A percentile compares a stretch with the other conserved stretches of the same genome.
These are phyloP conservation scores for Geotrichum australiense DNA, from an alignment of 1,139 yeast genomes.

Conservation along the genomic window DNA sequence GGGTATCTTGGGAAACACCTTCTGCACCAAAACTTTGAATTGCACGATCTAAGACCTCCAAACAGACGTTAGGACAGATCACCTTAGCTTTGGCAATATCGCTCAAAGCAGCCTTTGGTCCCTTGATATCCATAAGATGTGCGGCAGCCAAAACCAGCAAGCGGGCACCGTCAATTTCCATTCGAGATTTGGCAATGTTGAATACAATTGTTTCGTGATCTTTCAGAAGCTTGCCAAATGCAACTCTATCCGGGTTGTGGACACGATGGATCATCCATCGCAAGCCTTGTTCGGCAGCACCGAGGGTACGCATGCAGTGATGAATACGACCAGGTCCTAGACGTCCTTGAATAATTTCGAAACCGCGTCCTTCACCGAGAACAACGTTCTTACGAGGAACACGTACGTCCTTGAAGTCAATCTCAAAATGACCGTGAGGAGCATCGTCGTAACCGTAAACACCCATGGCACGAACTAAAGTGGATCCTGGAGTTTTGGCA, in stretches of 20 bases:
- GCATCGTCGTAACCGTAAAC: slow-evolving; percentile 67
- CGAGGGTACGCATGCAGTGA: slow-evolving; percentile 67
- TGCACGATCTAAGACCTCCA: slow-evolving; percentile 56
- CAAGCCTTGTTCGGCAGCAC: slow-evolving; percentile 59
- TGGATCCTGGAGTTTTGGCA: slow-evolving; percentile 49
- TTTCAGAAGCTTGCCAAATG: slow-evolving; percentile 52
- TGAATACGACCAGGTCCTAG: slow-evolving; percentile 70
- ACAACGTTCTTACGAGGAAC: slow-evolving; percentile 43
- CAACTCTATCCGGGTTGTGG: slow-evolving; percentile 40
- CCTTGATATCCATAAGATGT: slow-evolving; percentile 50
- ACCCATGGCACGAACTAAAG: slow-evolving; percentile 47
- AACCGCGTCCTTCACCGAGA: slow-evolving; percentile 50
- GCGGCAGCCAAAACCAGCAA: slow-evolving; percentile 61
- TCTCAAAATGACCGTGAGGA: slow-evolving; percentile 69
- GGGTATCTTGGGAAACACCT: slow-evolving; percentile 59
- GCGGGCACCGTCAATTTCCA: slow-evolving; percentile 52
- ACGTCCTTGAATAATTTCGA: slow-evolving; percentile 62
- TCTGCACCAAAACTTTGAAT: slow-evolving; percentile 66
- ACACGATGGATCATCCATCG: slow-evolving; percentile 50
- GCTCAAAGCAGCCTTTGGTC: slow-evolving; percentile 50
- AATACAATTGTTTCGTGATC: slow-evolving; percentile 49
- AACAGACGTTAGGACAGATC: slow-evolving; percentile 53
- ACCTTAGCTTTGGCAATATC: slow-evolving; percentile 68
- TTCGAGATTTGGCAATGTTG: slow-evolving; percentile 51
- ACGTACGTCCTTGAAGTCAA: slow-evolving; percentile 47